phyloP scores from a whole-genome alignment of 2,329 filamentous ascomycete species.

The Fonsecaea pedrosoi region DNA sequence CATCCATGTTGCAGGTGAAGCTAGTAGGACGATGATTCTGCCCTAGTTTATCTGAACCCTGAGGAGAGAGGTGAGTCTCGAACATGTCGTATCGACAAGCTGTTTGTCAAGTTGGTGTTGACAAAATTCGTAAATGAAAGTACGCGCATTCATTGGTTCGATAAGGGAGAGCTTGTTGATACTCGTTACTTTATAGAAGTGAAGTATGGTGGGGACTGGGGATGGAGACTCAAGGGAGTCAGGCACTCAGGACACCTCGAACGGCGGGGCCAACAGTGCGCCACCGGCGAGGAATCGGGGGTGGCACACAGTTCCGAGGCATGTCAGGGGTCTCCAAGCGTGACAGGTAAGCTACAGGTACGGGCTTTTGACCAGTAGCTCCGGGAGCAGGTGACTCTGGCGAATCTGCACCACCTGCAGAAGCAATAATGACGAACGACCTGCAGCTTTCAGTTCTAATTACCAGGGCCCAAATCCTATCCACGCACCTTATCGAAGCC shows the following conservation, averaged over 20 bases:
- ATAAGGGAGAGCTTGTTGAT: conserved; percentile 29
- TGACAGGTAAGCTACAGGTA: background rate
- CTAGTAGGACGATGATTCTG: background rate
- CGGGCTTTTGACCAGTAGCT: background rate
- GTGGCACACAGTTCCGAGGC: no score
- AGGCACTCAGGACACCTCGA: background rate
- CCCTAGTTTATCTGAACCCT: conserved; percentile 13
- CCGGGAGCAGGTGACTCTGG: background rate
- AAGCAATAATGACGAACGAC: background rate
- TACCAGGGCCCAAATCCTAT: background rate
- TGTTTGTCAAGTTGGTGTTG: conserved; percentile 17
- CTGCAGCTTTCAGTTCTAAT: background rate
- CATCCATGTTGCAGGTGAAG: conserved; percentile 16
- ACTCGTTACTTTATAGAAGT: background rate
- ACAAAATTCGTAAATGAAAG: conserved; percentile 25
- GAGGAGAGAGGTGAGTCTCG: background rate
- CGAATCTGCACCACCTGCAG: background rate
- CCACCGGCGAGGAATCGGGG: background rate
- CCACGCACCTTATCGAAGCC: conserved; percentile 3
- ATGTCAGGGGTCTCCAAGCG: background rate
- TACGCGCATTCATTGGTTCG: conserved; percentile 30
- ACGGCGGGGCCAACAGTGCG: background rate
- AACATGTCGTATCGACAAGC: conserved; percentile 18
- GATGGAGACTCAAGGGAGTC: background rate
- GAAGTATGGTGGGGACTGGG: conserved; percentile 4